These are phyloP conservation scores for Aleurites moluccanus DNA, from an alignment of 441 rosid species.

Conservation along the genomic window DNA sequence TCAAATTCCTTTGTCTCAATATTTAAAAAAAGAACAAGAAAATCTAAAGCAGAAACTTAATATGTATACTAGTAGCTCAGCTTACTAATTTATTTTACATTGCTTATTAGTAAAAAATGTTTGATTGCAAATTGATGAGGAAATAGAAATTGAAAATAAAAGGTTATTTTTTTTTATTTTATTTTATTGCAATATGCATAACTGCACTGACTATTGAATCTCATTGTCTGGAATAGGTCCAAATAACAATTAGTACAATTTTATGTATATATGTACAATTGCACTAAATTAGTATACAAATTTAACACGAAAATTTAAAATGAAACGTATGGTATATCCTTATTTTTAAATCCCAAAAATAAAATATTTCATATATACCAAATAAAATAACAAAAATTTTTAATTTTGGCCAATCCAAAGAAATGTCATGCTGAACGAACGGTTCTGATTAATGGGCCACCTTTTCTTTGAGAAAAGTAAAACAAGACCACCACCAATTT, in stretches of 20 bases:
- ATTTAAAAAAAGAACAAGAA: no score
- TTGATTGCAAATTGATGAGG: not conserved
- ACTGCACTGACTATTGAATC: not conserved
- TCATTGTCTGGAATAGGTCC: not conserved
- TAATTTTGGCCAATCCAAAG: constrained; percentile 14
- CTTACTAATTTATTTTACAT: not conserved
- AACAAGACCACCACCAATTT: not conserved
- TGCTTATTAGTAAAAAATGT: not conserved
- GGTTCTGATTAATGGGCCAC: constrained; percentile 19
- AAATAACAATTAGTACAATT: constrained; percentile 9
- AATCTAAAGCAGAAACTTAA: no score
- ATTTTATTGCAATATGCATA: not conserved
- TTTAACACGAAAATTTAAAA: not conserved
- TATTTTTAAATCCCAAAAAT: no score
- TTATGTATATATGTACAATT: constrained; percentile 1
- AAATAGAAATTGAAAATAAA: not conserved
- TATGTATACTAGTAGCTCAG: no score
- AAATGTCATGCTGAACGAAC: constrained; percentile 10
- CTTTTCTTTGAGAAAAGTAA: no score
- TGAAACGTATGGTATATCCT: no score
- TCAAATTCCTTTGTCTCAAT: no score
- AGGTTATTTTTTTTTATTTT: no score
- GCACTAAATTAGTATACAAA: no score
- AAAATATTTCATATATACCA: not conserved
- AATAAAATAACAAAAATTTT: not conserved